Evolutionary conservation across 495 filamentous ascomycete genomes (phyloP).

Genomic region (Umbilicaria muhlenbergii): DNA sequence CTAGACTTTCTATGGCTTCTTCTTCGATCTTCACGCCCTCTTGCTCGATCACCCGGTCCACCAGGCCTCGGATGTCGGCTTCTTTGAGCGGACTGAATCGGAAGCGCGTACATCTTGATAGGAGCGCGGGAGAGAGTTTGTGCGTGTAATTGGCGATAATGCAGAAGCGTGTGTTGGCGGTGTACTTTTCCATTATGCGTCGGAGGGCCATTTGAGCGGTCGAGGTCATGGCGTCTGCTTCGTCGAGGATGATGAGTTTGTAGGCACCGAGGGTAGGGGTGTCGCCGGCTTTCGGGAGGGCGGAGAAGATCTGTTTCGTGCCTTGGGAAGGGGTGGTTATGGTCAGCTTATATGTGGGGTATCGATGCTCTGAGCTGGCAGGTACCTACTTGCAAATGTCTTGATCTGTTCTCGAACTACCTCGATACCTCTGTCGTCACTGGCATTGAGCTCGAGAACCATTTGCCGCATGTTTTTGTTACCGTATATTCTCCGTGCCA

Average conservation of each 20-base stretch:
- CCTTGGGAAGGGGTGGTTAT: slow-evolving; percentile 24
- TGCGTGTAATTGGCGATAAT: slow-evolving; percentile 99
- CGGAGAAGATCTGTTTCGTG: slow-evolving; percentile 52
- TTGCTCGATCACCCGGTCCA: slow-evolving; percentile 80
- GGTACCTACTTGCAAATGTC: slow-evolving; percentile 67
- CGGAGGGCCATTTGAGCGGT: slow-evolving; percentile 94
- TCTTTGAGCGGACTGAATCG: slow-evolving; percentile 90
- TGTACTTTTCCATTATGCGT: slow-evolving; percentile 98
- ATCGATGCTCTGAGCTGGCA: neutral
- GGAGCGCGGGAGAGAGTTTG: slow-evolving; percentile 86
- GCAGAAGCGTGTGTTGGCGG: slow-evolving; percentile 93
- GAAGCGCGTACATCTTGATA: slow-evolving; percentile 90
- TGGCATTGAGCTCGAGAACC: slow-evolving; percentile 94
- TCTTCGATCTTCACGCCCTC: slow-evolving; percentile 71
- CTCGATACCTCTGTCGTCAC: slow-evolving; percentile 94
- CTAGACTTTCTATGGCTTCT: slow-evolving; percentile 65
- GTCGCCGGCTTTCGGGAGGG: slow-evolving; percentile 31
- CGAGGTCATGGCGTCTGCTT: slow-evolving; percentile 96
- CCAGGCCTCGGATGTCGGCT: slow-evolving; percentile 60
- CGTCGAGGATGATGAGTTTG: slow-evolving; percentile 95
- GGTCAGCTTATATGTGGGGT: slow-evolving; percentile 30
- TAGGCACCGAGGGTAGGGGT: slow-evolving; percentile 49
- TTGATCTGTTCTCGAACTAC: slow-evolving; percentile 98
- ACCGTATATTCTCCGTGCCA: slow-evolving; percentile 88
- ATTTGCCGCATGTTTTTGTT: slow-evolving; percentile 88